Evolutionary conservation across 2,329 filamentous ascomycete genomes (phyloP), one percentile per base, ranked within the genome.

Genomic region (Aspergillus nomiae): DNA sequence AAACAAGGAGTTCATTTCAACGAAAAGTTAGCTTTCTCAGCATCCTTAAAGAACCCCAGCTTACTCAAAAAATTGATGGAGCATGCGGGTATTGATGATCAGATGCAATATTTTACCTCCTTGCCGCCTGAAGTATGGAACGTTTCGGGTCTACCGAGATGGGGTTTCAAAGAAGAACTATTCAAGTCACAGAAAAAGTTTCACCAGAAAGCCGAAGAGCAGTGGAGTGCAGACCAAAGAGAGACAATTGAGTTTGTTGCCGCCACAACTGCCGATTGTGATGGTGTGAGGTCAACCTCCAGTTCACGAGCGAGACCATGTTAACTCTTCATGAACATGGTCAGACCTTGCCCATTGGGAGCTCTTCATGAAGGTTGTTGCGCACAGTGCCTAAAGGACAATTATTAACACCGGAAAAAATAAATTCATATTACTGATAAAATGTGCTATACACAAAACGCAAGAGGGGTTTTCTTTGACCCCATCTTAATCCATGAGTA

Each of bases 1-100:
- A 84, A 84, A 69, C 84, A 87, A 71, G 85, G 85, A 2, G 78
- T 86, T 26, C 87, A 90, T 73, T 90, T 89, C 78, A 89, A 90
- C 67, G 80, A 85, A 66, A 85, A 87, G 59, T 76, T 90, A 16
- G 83, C 85, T 58, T 78, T 76, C 43, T 87, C 86, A 4, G 80
- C 84, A 2, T 85, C 85, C 1, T 78, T 89, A 32, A 84, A 83
- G 50, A 89, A 89, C 69, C 87, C 87, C 10, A 84, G 82, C 61
- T 77, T 89, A 56, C 74, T 87, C 57, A 77, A 77, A 16, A 87
- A 85, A 65, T 74, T 89, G 73, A 84, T 87, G 81, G 78, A 82
- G 8, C 87, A 87, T 76, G 84, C 85, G 9, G 85, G 83, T 1
- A 81, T 90, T 41, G 77, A 77, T 56, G 79, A 81, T 51, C 76